phyloP scores from a whole-genome alignment of 2,329 filamentous ascomycete species.

The Curvularia sp. region DNA sequence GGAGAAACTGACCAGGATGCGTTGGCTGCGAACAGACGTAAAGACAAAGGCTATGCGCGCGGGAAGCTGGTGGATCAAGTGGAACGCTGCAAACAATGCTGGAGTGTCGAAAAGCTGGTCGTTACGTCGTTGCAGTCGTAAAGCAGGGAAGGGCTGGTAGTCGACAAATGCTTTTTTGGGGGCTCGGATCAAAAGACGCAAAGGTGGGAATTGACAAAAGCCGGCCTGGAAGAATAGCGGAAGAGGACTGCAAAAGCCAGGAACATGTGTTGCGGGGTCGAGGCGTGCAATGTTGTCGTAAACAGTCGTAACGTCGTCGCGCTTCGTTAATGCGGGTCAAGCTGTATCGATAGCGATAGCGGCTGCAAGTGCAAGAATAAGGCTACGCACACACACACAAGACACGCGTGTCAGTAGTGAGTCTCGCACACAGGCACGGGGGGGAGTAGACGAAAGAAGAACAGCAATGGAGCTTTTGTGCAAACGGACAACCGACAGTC shows the following conservation, averaged over 20 bases:
- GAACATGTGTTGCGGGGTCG: constrained; percentile 33
- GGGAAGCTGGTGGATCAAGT: constrained; percentile 29
- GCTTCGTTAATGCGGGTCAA: constrained; percentile 43
- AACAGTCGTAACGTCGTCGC: constrained; percentile 45
- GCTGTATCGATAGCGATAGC: constrained; percentile 42
- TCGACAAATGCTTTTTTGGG: constrained; percentile 42
- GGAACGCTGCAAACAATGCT: constrained; percentile 53
- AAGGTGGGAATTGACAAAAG: constrained; percentile 39
- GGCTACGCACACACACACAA: constrained; percentile 29
- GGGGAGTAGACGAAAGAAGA: constrained; percentile 16
- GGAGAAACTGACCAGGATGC: constrained; percentile 29
- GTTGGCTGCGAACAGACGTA: constrained; percentile 23
- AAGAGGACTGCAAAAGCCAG: constrained; percentile 18
- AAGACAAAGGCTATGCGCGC: constrained; percentile 19
- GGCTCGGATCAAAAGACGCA: constrained; percentile 42
- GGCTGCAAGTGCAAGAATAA: constrained; percentile 35
- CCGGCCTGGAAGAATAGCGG: constrained; percentile 41
- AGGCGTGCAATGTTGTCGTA: constrained; percentile 31
- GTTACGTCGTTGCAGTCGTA: constrained; percentile 53
- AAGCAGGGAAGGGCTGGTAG: constrained; percentile 35
- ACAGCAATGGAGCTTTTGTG: constrained; percentile 14
- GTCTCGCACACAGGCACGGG: constrained; percentile 5
- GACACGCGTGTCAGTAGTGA: background rate
- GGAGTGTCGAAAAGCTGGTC: constrained; percentile 49
- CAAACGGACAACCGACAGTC: constrained; percentile 29